These are phyloP conservation scores for Immersiporthe knoxdaviesiana DNA, from an alignment of 2,329 filamentous ascomycete species.

Conservation along the genomic window DNA sequence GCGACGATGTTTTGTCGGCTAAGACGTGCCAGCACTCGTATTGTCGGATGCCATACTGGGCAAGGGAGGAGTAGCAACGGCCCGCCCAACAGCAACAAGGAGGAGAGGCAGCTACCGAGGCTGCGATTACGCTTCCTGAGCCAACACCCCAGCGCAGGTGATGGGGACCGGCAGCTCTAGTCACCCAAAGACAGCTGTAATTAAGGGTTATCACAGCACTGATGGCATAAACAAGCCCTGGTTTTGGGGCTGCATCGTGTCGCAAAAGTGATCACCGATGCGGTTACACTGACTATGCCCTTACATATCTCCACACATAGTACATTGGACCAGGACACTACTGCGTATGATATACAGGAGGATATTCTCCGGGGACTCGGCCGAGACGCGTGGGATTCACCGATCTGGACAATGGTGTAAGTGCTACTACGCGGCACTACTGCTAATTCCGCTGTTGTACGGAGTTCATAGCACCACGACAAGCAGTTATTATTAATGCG, in stretches of 20 bases:
- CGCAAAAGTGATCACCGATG: too few species aligned
- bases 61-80: background rate
- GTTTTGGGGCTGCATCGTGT: too few species aligned
- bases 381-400: background rate
- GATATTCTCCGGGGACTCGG: background rate
- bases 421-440: background rate
- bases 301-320: background rate
- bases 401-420: background rate
- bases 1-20: conserved; percentile 42
- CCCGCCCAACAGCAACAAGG: background rate
- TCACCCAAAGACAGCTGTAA: too few species aligned
- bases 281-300: too few species aligned
- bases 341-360: too few species aligned
- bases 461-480: too few species aligned
- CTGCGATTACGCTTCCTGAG: background rate
- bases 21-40: conserved; percentile 45
- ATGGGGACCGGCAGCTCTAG: background rate
- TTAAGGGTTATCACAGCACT: too few species aligned
- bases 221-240: too few species aligned
- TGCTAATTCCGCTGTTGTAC: too few species aligned
- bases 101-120: background rate
- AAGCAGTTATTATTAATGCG: background rate
- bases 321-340: background rate
- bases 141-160: background rate
- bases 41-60: conserved; percentile 43